Conservation (phyloP, 2,329 filamentous ascomycete species). For the Thermomyces lanuginosus region DNA sequence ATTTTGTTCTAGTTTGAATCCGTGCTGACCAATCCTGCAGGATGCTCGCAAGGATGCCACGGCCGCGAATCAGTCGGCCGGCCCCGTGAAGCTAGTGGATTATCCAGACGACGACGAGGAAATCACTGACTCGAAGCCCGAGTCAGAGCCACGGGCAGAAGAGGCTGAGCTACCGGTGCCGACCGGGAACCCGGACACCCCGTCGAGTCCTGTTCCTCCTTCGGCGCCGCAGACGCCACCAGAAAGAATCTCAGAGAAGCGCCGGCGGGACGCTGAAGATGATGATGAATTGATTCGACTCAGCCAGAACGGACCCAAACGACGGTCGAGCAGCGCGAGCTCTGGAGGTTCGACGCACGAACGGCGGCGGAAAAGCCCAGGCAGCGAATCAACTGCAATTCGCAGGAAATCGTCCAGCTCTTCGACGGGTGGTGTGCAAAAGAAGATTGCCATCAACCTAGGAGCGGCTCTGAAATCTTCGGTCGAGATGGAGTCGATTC, state of each 20-base stretch:
- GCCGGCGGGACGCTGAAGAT: conserved; percentile 71
- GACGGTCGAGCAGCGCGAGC: conserved; percentile 27
- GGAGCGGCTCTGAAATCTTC: conserved; percentile 12
- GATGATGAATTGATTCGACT: conserved; percentile 84
- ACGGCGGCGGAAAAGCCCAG: conserved; percentile 16
- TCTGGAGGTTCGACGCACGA: conserved; percentile 17
- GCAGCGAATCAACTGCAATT: no score
- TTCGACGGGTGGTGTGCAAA: no score
- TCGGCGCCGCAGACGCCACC: conserved; percentile 34
- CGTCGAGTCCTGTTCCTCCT: conserved; percentile 11
- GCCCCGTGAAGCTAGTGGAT: conserved; percentile 63
- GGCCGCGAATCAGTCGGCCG: conserved; percentile 30
- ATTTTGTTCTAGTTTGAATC: conserved; percentile 1
- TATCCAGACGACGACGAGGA: conserved; percentile 83
- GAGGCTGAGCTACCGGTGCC: conserved; percentile 9
- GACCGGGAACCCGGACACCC: conserved; percentile 14
- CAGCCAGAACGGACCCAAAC: conserved; percentile 33
- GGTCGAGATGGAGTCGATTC: conserved; percentile 9
- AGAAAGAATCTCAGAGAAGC: conserved; percentile 73
- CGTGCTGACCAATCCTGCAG: conserved; percentile 9
- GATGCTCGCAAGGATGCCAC: conserved; percentile 22
- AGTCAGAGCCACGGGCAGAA: conserved; percentile 25
- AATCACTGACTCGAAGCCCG: conserved; percentile 40
- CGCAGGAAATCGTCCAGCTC: no score
- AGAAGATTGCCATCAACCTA: conserved; percentile 27